These are phyloP conservation scores for Lentinula boryana DNA, from an alignment of 768 basidiomycete genomes.

Conservation along the genomic window DNA sequence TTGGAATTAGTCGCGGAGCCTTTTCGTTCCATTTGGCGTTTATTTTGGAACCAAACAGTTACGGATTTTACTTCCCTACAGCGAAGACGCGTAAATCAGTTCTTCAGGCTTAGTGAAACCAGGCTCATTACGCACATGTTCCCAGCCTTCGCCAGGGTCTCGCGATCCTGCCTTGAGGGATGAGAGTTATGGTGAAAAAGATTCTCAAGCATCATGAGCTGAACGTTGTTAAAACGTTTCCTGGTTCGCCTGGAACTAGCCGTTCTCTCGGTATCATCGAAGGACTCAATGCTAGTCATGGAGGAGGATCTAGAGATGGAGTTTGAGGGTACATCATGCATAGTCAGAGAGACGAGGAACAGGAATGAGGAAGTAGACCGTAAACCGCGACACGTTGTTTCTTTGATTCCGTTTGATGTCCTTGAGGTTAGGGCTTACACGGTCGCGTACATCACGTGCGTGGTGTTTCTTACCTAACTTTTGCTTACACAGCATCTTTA, in stretches of 20 bases:
- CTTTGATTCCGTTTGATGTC: not conserved
- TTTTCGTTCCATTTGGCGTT: slow-evolving; percentile 51
- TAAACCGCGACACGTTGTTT: not conserved
- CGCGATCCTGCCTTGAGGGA: slow-evolving; percentile 70
- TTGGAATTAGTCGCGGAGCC: slow-evolving; percentile 13
- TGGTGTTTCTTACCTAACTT: not conserved
- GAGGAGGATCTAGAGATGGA: slow-evolving; percentile 50
- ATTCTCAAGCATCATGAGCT: slow-evolving; percentile 68
- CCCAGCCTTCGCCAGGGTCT: slow-evolving; percentile 51
- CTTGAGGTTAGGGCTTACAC: not conserved
- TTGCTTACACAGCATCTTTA: not conserved
- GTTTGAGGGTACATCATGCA: not conserved
- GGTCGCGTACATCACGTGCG: not conserved
- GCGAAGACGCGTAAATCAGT: slow-evolving; percentile 1
- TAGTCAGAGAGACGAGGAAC: not conserved
- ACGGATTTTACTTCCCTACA: slow-evolving; percentile 62
- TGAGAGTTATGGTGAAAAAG: slow-evolving; percentile 69
- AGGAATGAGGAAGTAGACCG: not conserved
- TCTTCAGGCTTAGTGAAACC: slow-evolving; percentile 3
- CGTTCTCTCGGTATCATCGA: slow-evolving; percentile 32
- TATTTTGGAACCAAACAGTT: slow-evolving; percentile 85
- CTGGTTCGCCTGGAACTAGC: slow-evolving; percentile 49
- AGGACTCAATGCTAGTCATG: slow-evolving; percentile 44
- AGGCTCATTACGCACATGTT: slow-evolving; percentile 47
- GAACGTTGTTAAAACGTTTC: slow-evolving; percentile 61